Conservation (phyloP, 2,329 filamentous ascomycete species). For the Venturia pyrina region DNA sequence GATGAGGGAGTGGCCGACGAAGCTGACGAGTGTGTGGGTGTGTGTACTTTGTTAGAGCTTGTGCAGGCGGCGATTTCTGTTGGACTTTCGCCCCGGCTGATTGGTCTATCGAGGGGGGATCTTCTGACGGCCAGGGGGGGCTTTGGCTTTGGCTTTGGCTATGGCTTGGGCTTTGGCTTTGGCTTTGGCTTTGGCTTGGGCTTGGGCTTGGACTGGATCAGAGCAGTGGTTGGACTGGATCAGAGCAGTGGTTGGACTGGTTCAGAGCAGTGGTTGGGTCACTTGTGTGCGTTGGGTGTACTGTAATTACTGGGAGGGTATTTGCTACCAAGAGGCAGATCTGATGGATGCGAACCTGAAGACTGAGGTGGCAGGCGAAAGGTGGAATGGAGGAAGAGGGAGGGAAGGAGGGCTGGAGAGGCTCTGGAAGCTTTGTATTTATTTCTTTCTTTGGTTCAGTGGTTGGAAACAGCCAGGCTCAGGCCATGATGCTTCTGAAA, state of each 20-base stretch:
- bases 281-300: background rate
- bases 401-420: background rate
- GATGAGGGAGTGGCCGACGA: background rate
- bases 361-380: background rate
- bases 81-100: background rate
- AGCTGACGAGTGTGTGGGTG: background rate
- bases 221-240: background rate
- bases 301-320: background rate
- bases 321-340: too few species aligned
- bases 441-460: background rate
- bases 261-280: background rate
- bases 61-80: background rate
- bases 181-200: background rate
- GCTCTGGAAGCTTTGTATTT: background rate
- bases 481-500: background rate
- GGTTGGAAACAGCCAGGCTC: background rate
- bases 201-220: background rate
- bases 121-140: slow-evolving; percentile 3
- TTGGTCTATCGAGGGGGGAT: background rate
- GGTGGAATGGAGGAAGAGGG: background rate
- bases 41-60: background rate
- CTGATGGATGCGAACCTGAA: background rate
- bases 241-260: background rate
- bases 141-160: background rate
- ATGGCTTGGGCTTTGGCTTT: background rate